These are phyloP conservation scores for Boletus tomentosulus DNA, from an alignment of 768 basidiomycete genomes.

Conservation along the genomic window DNA sequence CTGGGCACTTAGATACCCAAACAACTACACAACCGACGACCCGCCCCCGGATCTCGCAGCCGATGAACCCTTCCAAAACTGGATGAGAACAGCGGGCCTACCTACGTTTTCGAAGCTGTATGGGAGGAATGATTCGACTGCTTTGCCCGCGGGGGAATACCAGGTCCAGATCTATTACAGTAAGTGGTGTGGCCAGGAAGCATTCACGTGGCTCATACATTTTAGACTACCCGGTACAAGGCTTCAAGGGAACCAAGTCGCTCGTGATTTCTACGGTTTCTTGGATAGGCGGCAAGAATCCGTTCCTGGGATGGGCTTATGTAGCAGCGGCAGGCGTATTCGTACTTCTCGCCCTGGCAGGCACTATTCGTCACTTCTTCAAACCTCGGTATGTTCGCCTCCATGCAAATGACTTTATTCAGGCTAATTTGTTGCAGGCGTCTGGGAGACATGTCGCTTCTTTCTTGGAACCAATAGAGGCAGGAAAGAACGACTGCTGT, in stretches of 20 bases:
- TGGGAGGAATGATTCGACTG: slow-evolving; percentile 80
- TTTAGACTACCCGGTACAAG: slow-evolving; percentile 88
- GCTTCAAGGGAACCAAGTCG: slow-evolving; percentile 93
- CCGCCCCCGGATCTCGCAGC: slow-evolving; percentile 67
- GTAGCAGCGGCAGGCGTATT: slow-evolving; percentile 86
- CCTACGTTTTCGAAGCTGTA: slow-evolving; percentile 97
- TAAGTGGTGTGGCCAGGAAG: slow-evolving; percentile 28
- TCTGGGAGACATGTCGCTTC: slow-evolving; percentile 79
- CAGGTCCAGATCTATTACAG: slow-evolving; percentile 75
- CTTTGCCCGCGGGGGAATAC: slow-evolving; percentile 71
- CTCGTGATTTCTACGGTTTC: slow-evolving; percentile 96
- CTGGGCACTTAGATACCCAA: slow-evolving; percentile 72
- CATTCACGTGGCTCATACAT: slow-evolving; percentile 2
- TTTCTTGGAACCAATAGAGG: slow-evolving; percentile 73
- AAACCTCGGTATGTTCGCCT: slow-evolving; percentile 68
- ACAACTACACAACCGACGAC: slow-evolving; percentile 61
- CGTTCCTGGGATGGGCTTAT: slow-evolving; percentile 98
- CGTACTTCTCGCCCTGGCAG: slow-evolving; percentile 79
- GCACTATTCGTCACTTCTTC: slow-evolving; percentile 88
- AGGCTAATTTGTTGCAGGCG: slow-evolving; percentile 44
- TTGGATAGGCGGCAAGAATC: slow-evolving; percentile 98
- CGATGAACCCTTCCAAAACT: slow-evolving; percentile 97
- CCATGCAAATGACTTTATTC: background rate
- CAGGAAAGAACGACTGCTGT: background rate
- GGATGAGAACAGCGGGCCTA: slow-evolving; percentile 98